Conservation (phyloP, 2,329 filamentous ascomycete genomes). For the Sporothrix curviconia region DNA sequence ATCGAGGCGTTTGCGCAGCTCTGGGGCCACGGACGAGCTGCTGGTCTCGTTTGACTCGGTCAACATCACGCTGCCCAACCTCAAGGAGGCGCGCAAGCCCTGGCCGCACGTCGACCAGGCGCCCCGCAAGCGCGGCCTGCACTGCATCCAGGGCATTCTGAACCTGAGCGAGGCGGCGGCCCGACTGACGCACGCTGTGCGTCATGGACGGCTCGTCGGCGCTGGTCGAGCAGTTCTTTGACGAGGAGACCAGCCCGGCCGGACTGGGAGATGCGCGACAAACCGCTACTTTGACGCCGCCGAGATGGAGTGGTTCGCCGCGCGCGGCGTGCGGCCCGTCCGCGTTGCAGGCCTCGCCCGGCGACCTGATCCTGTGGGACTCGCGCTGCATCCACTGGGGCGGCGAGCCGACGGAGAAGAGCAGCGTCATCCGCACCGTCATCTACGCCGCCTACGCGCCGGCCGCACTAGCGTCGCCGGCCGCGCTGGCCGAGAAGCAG, state of each 20-base stretch:
- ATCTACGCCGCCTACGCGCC: constrained; percentile 32
- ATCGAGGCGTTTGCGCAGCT: constrained; percentile 32
- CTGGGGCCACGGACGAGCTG: constrained; percentile 31
- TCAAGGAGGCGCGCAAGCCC: background rate
- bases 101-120: constrained; percentile 16
- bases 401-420: constrained; percentile 24
- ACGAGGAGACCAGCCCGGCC: constrained; percentile 9
- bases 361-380: constrained; percentile 33
- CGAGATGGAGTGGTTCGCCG: background rate
- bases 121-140: background rate
- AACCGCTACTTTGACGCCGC: background rate
- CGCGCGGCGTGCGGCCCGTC: constrained; percentile 6
- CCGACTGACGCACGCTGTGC: constrained; percentile 11
- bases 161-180: constrained; percentile 11
- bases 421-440: constrained; percentile 26
- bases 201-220: background rate
- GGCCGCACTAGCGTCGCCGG: constrained; percentile 26
- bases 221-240: constrained; percentile 20
- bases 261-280: constrained; percentile 23
- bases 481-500: constrained; percentile 25
- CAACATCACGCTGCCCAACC: constrained; percentile 22
- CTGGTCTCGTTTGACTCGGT: constrained; percentile 31
- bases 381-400: constrained; percentile 32
- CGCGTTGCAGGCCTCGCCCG: constrained; percentile 30
- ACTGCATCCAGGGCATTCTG: constrained; percentile 16